Conservation (phyloP, 345 rosid species). For the Hypericum perforatum region DNA sequence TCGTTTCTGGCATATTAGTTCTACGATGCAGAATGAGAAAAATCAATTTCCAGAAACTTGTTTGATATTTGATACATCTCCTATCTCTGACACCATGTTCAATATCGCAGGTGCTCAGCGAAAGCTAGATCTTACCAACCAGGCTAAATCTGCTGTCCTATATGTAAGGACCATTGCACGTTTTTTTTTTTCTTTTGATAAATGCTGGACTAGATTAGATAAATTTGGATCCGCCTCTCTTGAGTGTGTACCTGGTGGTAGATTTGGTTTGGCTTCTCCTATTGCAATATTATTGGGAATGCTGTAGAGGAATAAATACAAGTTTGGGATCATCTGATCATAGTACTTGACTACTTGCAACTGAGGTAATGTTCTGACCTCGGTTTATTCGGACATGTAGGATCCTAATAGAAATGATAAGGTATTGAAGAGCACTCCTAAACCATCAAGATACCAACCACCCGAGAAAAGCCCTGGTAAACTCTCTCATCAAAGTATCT, state of each 20-base stretch:
- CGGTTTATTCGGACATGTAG: constrained; percentile 18
- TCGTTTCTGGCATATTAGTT: neutral
- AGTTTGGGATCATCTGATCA: neutral
- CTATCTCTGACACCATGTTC: constrained; percentile 5
- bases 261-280: no score
- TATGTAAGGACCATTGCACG: neutral
- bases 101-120: constrained; percentile 46
- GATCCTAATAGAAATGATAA: constrained; percentile 40
- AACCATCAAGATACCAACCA: constrained; percentile 51
- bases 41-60: neutral
- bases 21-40: neutral
- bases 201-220: neutral
- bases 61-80: neutral
- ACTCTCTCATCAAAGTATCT: constrained; percentile 8
- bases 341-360: no score
- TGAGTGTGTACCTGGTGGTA: no score
- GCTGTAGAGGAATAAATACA: no score
- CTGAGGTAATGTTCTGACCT: no score
- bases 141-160: constrained; percentile 20
- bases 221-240: no score
- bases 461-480: constrained; percentile 73
- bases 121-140: constrained; percentile 45
- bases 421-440: constrained; percentile 27
- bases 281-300: no score
- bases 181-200: neutral